Evolutionary conservation across 441 rosid genomes (phyloP).

Genomic region (Dalechampia spathulata): DNA sequence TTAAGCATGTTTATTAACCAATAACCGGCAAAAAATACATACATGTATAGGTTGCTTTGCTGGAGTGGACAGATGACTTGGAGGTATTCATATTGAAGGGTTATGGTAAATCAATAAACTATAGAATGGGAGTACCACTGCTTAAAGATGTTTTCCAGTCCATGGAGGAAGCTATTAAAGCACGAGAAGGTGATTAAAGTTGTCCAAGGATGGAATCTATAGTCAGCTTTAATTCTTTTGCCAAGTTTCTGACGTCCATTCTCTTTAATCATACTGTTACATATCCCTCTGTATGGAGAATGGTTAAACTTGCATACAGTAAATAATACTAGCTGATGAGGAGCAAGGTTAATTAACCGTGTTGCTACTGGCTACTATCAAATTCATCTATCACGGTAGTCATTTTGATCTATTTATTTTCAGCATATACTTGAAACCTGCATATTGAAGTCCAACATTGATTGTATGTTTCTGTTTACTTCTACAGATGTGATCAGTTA

Average conservation of each 20-base stretch:
- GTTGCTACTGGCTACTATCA: not conserved
- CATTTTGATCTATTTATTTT: not conserved
- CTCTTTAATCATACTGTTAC: not conserved
- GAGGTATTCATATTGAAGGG: conserved; percentile 80
- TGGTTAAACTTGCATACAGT: not conserved
- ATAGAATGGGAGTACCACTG: conserved; percentile 86
- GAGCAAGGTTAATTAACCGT: not conserved
- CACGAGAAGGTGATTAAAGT: conserved; percentile 52
- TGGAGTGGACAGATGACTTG: conserved; percentile 96
- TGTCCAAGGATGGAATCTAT: not conserved
- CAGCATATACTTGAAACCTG: not conserved
- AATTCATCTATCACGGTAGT: not conserved
- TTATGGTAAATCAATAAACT: conserved; percentile 81
- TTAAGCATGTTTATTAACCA: conserved; percentile 15
- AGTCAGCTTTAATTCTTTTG: not conserved
- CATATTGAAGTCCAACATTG: not conserved
- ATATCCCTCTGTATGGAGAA: not conserved
- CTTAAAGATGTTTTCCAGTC: conserved; percentile 77
- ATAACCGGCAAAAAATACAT: conserved; percentile 4
- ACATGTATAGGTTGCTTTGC: conserved; percentile 58
- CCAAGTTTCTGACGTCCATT: not conserved
- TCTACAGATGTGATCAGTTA: too few species aligned
- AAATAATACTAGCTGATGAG: not conserved
- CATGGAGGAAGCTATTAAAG: conserved; percentile 79
- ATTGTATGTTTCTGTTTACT: not conserved